Evolutionary conservation across 768 basidiomycete genomes (phyloP).

Genomic region (Phylloporus sp.): DNA sequence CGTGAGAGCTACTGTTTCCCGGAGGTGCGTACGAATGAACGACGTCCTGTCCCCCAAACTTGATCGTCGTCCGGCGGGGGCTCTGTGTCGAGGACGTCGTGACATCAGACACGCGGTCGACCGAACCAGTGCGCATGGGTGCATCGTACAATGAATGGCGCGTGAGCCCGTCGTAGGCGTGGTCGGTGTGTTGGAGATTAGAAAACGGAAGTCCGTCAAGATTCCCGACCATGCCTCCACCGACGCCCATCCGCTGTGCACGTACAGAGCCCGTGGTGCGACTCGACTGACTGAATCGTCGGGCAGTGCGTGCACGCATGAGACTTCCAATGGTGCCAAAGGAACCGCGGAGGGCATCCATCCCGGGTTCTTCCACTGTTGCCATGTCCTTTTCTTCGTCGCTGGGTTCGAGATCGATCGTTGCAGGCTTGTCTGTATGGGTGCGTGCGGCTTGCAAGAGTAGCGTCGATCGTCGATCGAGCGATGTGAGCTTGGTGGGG

Average conservation of each 20-base stretch:
- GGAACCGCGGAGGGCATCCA: slow-evolving; percentile 85
- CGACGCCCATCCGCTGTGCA: slow-evolving; percentile 18
- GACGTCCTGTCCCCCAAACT: slow-evolving; percentile 68
- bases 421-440: slow-evolving; percentile 52
- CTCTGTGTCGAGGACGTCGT: slow-evolving; percentile 28
- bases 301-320: slow-evolving; percentile 61
- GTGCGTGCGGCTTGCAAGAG: slow-evolving; percentile 80
- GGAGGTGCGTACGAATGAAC: slow-evolving; percentile 69
- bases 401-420: slow-evolving; percentile 33
- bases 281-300: slow-evolving; percentile 47
- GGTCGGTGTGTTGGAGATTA: slow-evolving; percentile 27
- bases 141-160: slow-evolving; percentile 87
- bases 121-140: slow-evolving; percentile 54
- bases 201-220: slow-evolving; percentile 21
- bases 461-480: slow-evolving; percentile 87
- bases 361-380: slow-evolving; percentile 83
- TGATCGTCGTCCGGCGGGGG: slow-evolving; percentile 54
- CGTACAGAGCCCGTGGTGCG: slow-evolving; percentile 23
- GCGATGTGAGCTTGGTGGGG: slow-evolving; percentile 66
- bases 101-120: slow-evolving; percentile 35
- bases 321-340: slow-evolving; percentile 91
- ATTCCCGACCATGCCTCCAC: slow-evolving; percentile 28
- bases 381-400: slow-evolving; percentile 57
- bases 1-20: slow-evolving; percentile 41
- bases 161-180: slow-evolving; percentile 49